These are phyloP conservation scores for Sanghuangporus baumii DNA, from an alignment of 1,284 basidiomycete species.

Conservation along the genomic window DNA sequence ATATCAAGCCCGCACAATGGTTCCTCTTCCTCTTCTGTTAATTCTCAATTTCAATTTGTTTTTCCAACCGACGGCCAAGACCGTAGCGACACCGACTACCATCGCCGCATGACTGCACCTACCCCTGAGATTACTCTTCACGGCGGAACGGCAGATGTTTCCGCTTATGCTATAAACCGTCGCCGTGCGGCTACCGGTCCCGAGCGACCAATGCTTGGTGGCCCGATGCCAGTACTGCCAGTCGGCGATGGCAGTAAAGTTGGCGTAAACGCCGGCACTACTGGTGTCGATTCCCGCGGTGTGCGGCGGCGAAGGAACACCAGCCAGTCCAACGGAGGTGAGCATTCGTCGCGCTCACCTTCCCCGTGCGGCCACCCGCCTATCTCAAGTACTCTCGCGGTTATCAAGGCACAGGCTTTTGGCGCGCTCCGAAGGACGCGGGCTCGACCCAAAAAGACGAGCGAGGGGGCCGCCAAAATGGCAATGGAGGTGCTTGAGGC, in stretches of 20 bases:
- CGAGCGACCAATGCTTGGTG: slow-evolving; percentile 46
- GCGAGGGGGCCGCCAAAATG: slow-evolving; percentile 67
- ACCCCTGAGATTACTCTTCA: slow-evolving; percentile 59
- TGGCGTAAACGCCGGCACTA: slow-evolving; percentile 17
- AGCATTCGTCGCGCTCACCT: slow-evolving; percentile 60
- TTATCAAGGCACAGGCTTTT: slow-evolving; percentile 83
- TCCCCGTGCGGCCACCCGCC: slow-evolving; percentile 53
- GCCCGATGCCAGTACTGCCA: slow-evolving; percentile 31
- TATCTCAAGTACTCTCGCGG: slow-evolving; percentile 74
- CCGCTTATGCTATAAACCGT: slow-evolving; percentile 59
- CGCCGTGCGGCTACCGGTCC: slow-evolving; percentile 44
- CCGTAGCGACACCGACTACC: slow-evolving; percentile 58
- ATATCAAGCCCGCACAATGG: slow-evolving; percentile 62
- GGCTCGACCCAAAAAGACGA: slow-evolving; percentile 60
- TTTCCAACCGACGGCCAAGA: slow-evolving; percentile 51
- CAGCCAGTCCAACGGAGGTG: slow-evolving; percentile 22
- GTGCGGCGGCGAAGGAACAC: slow-evolving; percentile 25
- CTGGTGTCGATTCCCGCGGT: slow-evolving; percentile 15
- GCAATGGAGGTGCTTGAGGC: slow-evolving; percentile 73
- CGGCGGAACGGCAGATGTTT: slow-evolving; percentile 65
- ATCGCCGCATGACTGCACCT: slow-evolving; percentile 46
- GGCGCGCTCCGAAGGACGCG: slow-evolving; percentile 75
- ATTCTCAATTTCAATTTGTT: slow-evolving; percentile 58
- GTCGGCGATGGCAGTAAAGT: slow-evolving; percentile 11
- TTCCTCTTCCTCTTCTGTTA: slow-evolving; percentile 56